Conservation (phyloP, 2,329 filamentous ascomycete species). For the Aureobasidium namibiae region DNA sequence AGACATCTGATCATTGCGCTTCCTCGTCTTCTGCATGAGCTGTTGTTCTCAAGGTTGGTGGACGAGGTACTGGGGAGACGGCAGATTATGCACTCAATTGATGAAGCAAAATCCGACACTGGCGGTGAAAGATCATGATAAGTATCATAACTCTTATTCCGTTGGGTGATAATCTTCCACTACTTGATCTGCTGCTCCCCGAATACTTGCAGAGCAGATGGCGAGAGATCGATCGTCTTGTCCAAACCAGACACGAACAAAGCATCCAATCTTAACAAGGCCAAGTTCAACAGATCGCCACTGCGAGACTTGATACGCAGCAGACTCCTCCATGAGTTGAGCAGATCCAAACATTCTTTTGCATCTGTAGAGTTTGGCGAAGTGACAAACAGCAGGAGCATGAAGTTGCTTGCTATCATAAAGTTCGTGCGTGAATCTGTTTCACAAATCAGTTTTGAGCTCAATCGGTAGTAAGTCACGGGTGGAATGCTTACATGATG, state of each 20-base stretch:
- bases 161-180: too few species aligned
- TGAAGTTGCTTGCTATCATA: constrained; percentile 27
- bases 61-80: too few species aligned
- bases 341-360: constrained; percentile 24
- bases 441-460: too few species aligned
- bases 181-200: too few species aligned
- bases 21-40: too few species aligned
- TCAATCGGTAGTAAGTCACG: too few species aligned
- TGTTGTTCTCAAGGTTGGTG: too few species aligned
- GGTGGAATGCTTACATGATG: constrained; percentile 27
- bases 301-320: constrained; percentile 26
- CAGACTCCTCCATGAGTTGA: constrained; percentile 24
- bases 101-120: too few species aligned
- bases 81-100: too few species aligned
- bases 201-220: constrained; percentile 22
- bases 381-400: constrained; percentile 27
- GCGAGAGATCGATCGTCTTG: constrained; percentile 23
- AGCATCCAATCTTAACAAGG: constrained; percentile 24
- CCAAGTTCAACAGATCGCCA: constrained; percentile 27
- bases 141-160: too few species aligned
- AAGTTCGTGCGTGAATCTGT: constrained; percentile 28
- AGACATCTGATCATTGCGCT: too few species aligned
- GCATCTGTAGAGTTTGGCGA: constrained; percentile 22
- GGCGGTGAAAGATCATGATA: too few species aligned
- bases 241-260: constrained; percentile 25